Evolutionary conservation across 2,329 filamentous ascomycete genomes (phyloP), one percentile per base, ranked within the genome.

Genomic region (Cladosporium sp.): DNA sequence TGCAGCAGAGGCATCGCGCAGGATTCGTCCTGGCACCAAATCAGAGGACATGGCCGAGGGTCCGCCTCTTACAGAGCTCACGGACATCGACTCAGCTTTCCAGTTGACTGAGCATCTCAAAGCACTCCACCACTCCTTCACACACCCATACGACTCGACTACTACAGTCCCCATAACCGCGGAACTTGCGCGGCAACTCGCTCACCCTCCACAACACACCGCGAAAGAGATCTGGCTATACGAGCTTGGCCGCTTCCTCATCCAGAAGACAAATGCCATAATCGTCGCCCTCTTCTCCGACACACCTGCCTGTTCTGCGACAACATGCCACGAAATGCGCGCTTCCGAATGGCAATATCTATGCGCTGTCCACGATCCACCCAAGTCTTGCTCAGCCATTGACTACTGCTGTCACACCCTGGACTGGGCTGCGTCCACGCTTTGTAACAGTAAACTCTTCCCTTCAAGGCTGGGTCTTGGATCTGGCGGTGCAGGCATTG

Each of bases 361-460:
- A 50, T 99, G 94, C 77, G 94, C 94, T 52, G 94, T 97, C 3
- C 94, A 99, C 73, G 93, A 97, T 71, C 89, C 92, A 51, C 94
- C 94, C 51, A 97, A 97, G 77, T 90, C 88, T 68, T 99, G 94
- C 79, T 97, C 93, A 75, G 94, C 94, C 54, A 97, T 99, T 70
- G 94, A 99, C 76, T 99, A 99, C 78, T 97, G 92, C 82, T 97
- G 93, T 73, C 94, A 99, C 73, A 99, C 94, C 0, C 86, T 99
- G 43, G 94, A 99, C 77, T 97, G 93, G 91, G 94, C 94, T 2
- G 92, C 91, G 59, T 96, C 95, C 69, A 89, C 93, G 19, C 87
- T 99, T 59, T 96, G 93, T 2, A 94, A 92, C 67, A 89, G 91
- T 57, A 97, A 97, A 79, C 89, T 94, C 71, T 99, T 99, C 72